Evolutionary conservation across 2,329 filamentous ascomycete species (phyloP).

Genomic region (Phialophora macrospora): DNA sequence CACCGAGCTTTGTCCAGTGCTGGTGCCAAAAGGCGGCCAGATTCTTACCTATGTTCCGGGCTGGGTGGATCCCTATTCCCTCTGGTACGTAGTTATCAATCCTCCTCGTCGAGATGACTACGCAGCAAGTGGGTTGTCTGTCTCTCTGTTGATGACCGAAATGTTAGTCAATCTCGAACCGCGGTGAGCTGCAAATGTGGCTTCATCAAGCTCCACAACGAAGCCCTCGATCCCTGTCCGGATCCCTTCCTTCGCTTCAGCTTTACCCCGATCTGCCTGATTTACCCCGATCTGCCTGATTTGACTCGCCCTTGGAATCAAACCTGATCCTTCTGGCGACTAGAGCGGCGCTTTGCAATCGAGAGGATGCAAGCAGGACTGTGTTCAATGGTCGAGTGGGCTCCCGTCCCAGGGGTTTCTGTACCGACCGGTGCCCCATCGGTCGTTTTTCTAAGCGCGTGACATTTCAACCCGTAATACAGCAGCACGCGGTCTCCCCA

Average conservation of each 20-base stretch:
- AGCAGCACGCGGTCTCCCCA: background rate
- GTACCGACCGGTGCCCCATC: background rate
- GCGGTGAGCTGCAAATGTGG: conserved; percentile 4
- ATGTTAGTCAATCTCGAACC: conserved; percentile 16
- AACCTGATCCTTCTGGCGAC: conserved; percentile 6
- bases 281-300: background rate
- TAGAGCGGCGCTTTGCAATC: background rate
- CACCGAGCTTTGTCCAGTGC: background rate
- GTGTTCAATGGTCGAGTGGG: background rate
- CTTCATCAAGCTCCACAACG: conserved; percentile 15
- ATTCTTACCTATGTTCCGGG: background rate
- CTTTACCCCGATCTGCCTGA: conserved; percentile 4
- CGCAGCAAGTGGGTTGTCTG: conserved; percentile 2
- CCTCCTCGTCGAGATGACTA: background rate
- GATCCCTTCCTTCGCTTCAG: conserved; percentile 17
- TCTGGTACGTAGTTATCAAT: conserved; percentile 6
- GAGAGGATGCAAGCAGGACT: background rate
- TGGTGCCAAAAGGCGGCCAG: background rate
- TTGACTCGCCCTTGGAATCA: background rate
- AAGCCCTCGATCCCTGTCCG: conserved; percentile 5
- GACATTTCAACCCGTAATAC: conserved; percentile 5
- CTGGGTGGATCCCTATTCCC: background rate
- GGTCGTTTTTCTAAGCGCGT: background rate
- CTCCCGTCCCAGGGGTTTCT: background rate
- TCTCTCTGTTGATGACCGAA: conserved; percentile 1